These are phyloP conservation scores for Termitomyces eurrhizus DNA, from an alignment of 768 basidiomycete genomes.

Conservation along the genomic window DNA sequence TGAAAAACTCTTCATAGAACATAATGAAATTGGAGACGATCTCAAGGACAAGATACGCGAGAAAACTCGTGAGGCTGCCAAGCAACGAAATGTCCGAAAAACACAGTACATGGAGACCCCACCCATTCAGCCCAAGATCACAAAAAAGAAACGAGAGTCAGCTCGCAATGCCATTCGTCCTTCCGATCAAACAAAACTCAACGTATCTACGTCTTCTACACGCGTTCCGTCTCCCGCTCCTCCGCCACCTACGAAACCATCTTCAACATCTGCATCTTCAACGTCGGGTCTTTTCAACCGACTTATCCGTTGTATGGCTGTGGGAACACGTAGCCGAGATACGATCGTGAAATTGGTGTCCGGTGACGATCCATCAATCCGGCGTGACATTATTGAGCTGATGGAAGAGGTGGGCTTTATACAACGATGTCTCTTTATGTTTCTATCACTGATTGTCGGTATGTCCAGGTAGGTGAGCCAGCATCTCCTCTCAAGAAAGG, in stretches of 20 bases:
- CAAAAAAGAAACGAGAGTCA: constrained; percentile 37
- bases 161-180: constrained; percentile 33
- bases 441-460: background rate
- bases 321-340: constrained; percentile 45
- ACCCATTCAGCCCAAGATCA: constrained; percentile 31
- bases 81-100: constrained; percentile 38
- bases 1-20: constrained; percentile 68
- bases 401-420: constrained; percentile 46
- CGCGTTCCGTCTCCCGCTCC: constrained; percentile 24
- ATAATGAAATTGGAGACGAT: constrained; percentile 45
- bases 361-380: constrained; percentile 30
- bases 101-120: constrained; percentile 48
- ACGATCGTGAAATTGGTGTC: constrained; percentile 46
- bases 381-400: constrained; percentile 41
- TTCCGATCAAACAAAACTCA: constrained; percentile 23
- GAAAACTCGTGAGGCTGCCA: constrained; percentile 40
- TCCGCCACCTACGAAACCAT: constrained; percentile 16
- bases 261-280: constrained; percentile 9
- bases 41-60: constrained; percentile 43
- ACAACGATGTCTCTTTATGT: background rate
- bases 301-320: constrained; percentile 51
- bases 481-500: constrained; percentile 28
- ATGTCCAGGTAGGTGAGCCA: constrained; percentile 48
- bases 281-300: constrained; percentile 28
- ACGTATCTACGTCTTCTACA: constrained; percentile 25